Percentiles rank a stretch among this genome's conserved stretches.
Evolutionary conservation across 2,329 filamentous ascomycete species (phyloP).

Genomic region (Rhinocladiella similis): DNA sequence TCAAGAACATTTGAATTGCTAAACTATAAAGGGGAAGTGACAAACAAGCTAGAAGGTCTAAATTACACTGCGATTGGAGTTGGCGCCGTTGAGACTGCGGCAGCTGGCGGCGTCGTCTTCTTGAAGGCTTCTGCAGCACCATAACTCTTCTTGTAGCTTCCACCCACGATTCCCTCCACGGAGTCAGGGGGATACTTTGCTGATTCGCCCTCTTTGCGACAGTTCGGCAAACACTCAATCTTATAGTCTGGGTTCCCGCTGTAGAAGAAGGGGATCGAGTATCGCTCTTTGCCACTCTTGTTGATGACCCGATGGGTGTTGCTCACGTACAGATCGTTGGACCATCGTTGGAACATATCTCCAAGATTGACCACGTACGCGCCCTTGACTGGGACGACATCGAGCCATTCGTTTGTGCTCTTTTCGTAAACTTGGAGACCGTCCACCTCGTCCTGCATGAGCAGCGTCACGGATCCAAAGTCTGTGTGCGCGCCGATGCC

Average conservation of each 20-base stretch:
- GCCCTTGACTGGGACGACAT: slow-evolving; percentile 35
- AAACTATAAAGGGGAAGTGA: too few species aligned
- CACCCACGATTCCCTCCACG: slow-evolving; percentile 42
- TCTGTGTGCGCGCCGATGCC: slow-evolving; percentile 35
- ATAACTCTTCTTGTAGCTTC: slow-evolving; percentile 46
- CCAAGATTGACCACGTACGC: slow-evolving; percentile 36
- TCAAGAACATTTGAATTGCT: too few species aligned
- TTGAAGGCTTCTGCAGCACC: slow-evolving; percentile 29
- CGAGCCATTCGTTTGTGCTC: slow-evolving; percentile 27
- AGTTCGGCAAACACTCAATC: slow-evolving; percentile 46
- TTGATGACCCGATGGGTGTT: slow-evolving; percentile 35
- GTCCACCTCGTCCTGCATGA: slow-evolving; percentile 31
- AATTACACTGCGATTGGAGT: not conserved
- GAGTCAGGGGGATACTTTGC: slow-evolving; percentile 45
- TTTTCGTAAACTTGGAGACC: slow-evolving; percentile 33
- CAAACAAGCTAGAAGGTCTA: too few species aligned
- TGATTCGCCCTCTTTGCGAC: slow-evolving; percentile 35
- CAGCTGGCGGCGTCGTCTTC: not conserved
- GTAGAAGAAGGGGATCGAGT: slow-evolving; percentile 33
- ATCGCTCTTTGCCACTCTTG: slow-evolving; percentile 29
- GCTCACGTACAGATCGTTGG: slow-evolving; percentile 31
- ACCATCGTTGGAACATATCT: slow-evolving; percentile 32
- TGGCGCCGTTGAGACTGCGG: not conserved
- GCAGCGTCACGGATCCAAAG: slow-evolving; percentile 35
- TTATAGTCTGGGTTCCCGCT: slow-evolving; percentile 42